phyloP scores from a whole-genome alignment of 1,284 basidiomycete species.

The Apiotrichum akiyoshidainum region DNA sequence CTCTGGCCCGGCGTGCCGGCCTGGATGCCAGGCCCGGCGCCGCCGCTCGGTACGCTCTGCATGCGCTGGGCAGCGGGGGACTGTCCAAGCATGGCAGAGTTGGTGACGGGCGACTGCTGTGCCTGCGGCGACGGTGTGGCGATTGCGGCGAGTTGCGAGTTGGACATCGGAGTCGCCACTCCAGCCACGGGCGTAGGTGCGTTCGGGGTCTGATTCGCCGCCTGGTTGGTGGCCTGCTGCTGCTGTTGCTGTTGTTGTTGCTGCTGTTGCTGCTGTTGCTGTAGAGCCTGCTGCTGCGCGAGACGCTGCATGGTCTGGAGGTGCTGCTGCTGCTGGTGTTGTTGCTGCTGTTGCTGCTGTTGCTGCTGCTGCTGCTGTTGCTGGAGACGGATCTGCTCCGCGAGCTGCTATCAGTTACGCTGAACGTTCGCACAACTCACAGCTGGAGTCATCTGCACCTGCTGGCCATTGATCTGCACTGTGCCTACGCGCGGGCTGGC shows the following conservation, averaged over 20 bases:
- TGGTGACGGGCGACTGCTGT: conserved; percentile 19
- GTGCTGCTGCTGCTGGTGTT: conserved; percentile 20
- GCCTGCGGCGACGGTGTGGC: conserved; percentile 19
- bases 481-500: conserved; percentile 15
- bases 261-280: conserved; percentile 15
- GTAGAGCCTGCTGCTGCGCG: conserved; percentile 14
- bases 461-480: conserved; percentile 13
- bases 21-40: conserved; percentile 15
- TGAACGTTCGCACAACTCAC: not conserved
- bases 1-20: conserved; percentile 6
- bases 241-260: conserved; percentile 8
- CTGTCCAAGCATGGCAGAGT: conserved; percentile 13
- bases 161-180: conserved; percentile 14
- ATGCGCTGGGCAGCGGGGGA: conserved; percentile 21
- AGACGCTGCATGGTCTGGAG: conserved; percentile 14
- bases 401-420: not conserved
- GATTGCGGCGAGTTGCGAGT: conserved; percentile 8
- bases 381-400: conserved; percentile 12
- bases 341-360: too few relatives aligned
- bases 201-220: not conserved
- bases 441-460: conserved; percentile 20
- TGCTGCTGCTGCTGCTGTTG: conserved; percentile 12
- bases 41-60: conserved; percentile 19
- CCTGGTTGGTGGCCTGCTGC: not conserved
- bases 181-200: conserved; percentile 4